A percentile compares a stretch with the other conserved stretches of the same genome.
phyloP scores from a whole-genome alignment of 176 grass and related monocot genomes.

The Oryza coarctata region DNA sequence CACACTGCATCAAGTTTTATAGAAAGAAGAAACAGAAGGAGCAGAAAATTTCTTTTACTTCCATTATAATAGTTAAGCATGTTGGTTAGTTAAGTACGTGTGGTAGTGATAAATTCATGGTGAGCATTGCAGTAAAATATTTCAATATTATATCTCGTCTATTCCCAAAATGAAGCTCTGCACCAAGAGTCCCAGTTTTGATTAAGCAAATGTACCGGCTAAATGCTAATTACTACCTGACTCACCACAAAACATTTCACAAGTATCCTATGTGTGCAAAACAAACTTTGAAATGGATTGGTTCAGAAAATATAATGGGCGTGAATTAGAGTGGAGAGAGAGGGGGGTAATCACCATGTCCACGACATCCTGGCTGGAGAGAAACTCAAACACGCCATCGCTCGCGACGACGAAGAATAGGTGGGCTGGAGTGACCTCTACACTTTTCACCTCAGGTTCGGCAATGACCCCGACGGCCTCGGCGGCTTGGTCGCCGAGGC shows the following conservation, averaged over 20 bases:
- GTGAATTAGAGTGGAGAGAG: not conserved
- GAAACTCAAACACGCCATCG: conserved; percentile 95
- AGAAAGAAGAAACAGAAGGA: not conserved
- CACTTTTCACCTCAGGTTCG: conserved; percentile 68
- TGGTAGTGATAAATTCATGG: not conserved
- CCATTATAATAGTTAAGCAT: not conserved
- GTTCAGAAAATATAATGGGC: not conserved
- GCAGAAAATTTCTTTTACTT: not conserved
- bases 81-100: not conserved
- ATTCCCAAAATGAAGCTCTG: conserved; percentile 8
- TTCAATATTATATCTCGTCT: not conserved
- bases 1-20: not conserved
- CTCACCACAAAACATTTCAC: conserved; percentile 5
- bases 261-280: not conserved
- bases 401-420: conserved; percentile 85
- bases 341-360: conserved; percentile 61
- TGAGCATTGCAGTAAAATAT: not conserved
- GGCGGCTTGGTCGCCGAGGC: conserved; percentile 74
- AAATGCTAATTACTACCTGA: not conserved
- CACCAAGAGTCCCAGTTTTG: not conserved
- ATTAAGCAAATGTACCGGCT: not conserved
- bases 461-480: conserved; percentile 83
- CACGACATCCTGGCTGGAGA: conserved; percentile 86
- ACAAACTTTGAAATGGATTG: not conserved
- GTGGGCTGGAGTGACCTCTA: conserved; percentile 69